A percentile compares a stretch with the other conserved stretches of the same genome.
These are phyloP conservation scores for Candida peoriensis DNA, from an alignment of 805 yeast species.

Conservation along the genomic window DNA sequence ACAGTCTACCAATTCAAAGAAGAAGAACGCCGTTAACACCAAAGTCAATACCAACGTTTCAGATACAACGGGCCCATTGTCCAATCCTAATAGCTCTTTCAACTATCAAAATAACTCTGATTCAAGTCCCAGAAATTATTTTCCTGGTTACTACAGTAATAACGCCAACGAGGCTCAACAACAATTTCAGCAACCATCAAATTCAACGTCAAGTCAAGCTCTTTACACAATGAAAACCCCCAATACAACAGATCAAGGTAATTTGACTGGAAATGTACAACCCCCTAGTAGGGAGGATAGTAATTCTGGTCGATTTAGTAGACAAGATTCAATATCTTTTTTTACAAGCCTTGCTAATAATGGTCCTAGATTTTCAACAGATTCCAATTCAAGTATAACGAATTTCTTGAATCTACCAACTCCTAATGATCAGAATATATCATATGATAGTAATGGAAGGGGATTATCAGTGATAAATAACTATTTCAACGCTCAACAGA, in stretches of 20 bases:
- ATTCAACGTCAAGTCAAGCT: slow-evolving; percentile 6
- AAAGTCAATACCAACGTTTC: slow-evolving; percentile 1
- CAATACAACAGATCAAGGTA: slow-evolving; percentile 6
- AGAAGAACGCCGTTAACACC: slow-evolving; percentile 1
- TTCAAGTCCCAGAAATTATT: slow-evolving; percentile 16
- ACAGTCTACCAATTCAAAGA: background rate
- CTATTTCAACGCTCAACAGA: slow-evolving; percentile 20
- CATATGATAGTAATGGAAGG: slow-evolving; percentile 20
- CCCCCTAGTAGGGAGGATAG: no score
- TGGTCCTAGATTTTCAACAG: slow-evolving; percentile 25
- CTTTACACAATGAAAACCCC: slow-evolving; percentile 5
- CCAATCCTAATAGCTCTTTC: no score
- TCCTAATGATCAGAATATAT: slow-evolving; percentile 9
- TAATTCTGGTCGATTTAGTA: no score
- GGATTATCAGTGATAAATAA: slow-evolving; percentile 23
- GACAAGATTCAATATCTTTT: slow-evolving; percentile 25
- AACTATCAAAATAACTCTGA: slow-evolving; percentile 2
- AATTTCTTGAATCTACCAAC: slow-evolving; percentile 17
- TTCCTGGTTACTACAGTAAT: slow-evolving; percentile 4
- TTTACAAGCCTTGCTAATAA: slow-evolving; percentile 19
- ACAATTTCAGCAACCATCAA: background rate
- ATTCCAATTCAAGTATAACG: slow-evolving; percentile 23
- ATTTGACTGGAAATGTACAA: no score
- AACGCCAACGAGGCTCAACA: no score
- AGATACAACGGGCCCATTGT: background rate